Evolutionary conservation across 305 asterid genomes (phyloP), one percentile per base, ranked within the genome.

Genomic region (Solanum hybrid): DNA sequence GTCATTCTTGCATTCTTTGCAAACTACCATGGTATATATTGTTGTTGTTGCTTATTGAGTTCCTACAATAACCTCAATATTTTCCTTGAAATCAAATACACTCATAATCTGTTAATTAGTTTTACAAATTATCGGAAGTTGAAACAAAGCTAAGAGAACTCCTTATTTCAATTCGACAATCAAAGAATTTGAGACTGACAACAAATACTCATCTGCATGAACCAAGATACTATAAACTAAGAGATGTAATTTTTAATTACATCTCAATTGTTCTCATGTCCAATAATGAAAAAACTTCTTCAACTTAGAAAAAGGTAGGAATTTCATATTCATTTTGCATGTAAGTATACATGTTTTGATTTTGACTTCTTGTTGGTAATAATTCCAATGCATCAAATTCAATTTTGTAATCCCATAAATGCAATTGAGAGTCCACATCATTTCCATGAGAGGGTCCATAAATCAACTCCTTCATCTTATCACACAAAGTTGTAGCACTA

Each of bases 331-430:
- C 8, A 40, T 40, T 40, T 40, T 81, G 66, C 66, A 40, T 81
- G 32, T 40, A 26, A 81, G 5, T 26, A 40, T 81, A 81, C 19
- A 26, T 13, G 69, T 42, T 26, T 40, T 22, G 36, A 80, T 40
- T 40, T 80, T 80, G 86, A 40, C 87, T 31, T 76, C 87, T 31
- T 76, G 13, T 75, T 31, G 80, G 4, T 7, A 75, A 31, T 31
- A 76, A 32, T 32, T 76, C 80, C 26, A 76, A 7, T 15, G 38
- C 80, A 76, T 76, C 80, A 6, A 92, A 89, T 72, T 92, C 93
- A 36, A 91, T 88, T 89, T 88, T 92, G 34, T 85, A 92, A 60
- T 94, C 95, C 93, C 92, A 92, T 73, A 89, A 89, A 64, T 87
- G 88, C 32, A 81, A 26, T 42, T 90, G 89, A 19, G 93, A 89